Evolutionary conservation across 148 eudicot genomes (phyloP).

Genomic region (Nyssa sinensis): DNA sequence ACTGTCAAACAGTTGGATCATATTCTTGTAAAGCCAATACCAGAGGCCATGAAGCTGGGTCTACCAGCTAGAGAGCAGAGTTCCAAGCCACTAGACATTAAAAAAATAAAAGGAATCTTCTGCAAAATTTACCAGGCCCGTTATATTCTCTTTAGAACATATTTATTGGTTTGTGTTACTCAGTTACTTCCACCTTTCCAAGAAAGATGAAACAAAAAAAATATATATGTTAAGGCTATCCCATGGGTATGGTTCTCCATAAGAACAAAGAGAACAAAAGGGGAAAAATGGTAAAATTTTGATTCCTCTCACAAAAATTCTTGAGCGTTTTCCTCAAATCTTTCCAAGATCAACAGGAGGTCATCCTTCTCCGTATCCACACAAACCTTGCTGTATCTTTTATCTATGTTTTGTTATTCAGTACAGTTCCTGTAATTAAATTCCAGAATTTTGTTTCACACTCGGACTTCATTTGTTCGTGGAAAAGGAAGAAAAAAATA

Average conservation of each 20-base stretch:
- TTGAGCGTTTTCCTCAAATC: not conserved
- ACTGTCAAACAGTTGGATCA: too few species aligned
- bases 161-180: not conserved
- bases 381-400: too few species aligned
- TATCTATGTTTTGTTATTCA: too few species aligned
- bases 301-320: not conserved
- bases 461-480: not conserved
- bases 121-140: too few species aligned
- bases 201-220: not conserved
- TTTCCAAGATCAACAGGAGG: too few species aligned
- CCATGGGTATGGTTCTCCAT: not conserved
- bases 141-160: too few species aligned
- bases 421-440: not conserved
- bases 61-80: too few species aligned
- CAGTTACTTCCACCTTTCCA: not conserved
- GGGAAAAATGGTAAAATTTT: not conserved
- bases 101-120: too few species aligned
- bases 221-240: too few species aligned
- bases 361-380: too few species aligned
- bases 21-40: too few species aligned
- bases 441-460: not conserved
- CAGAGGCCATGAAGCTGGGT: too few species aligned
- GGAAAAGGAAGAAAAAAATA: not conserved
- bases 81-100: not conserved
- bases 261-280: not conserved